These are phyloP conservation scores for Lentinula sp. DNA, from an alignment of 768 basidiomycete species.

Conservation along the genomic window DNA sequence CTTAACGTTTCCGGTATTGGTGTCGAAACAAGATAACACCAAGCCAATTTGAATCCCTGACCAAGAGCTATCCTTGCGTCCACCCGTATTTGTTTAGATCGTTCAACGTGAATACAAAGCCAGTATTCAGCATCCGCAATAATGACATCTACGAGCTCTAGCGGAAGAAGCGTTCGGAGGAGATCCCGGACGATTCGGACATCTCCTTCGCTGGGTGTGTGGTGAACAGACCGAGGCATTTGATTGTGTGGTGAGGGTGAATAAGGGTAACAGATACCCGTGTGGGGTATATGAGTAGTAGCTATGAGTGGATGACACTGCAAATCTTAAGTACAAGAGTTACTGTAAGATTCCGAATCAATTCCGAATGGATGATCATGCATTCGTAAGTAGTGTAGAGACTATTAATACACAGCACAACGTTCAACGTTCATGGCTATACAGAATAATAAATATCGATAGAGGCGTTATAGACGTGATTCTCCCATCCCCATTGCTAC, in stretches of 20 bases:
- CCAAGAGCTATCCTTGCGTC: background rate
- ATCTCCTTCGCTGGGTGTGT: background rate
- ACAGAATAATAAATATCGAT: background rate
- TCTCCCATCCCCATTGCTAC: background rate
- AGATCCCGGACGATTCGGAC: background rate
- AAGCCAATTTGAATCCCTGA: background rate
- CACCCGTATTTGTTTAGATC: background rate
- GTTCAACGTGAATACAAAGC: background rate
- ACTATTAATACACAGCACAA: too few relatives aligned
- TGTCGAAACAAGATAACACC: background rate
- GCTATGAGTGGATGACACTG: too few relatives aligned
- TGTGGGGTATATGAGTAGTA: too few relatives aligned
- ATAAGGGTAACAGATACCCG: too few relatives aligned
- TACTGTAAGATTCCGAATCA: background rate
- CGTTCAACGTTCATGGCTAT: background rate
- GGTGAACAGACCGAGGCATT: background rate
- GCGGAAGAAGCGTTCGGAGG: background rate
- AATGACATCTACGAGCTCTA: background rate
- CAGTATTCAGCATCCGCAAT: background rate
- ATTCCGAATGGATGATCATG: too few relatives aligned
- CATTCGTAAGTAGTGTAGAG: too few relatives aligned
- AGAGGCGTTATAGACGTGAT: background rate
- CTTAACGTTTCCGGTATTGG: background rate
- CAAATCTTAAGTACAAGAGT: background rate
- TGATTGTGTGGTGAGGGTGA: too few relatives aligned